Base-by-base conservation (phyloP, 495 filamentous ascomycete genomes). In the Tuber borchii region DNA sequence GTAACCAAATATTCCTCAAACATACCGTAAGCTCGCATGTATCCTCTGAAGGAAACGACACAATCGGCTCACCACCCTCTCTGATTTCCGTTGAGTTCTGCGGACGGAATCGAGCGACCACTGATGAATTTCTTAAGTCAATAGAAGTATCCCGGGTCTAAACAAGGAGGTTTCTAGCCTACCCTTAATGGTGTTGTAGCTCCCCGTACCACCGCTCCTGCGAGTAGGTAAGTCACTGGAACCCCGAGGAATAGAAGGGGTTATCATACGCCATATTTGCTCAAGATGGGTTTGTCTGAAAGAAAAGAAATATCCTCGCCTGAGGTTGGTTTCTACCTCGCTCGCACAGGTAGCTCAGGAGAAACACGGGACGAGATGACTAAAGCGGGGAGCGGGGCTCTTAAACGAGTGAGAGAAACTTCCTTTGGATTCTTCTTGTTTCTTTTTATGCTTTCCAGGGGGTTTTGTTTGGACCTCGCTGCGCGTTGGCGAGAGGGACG, bases 61-160 rank as follows among this genome's bases (percentile, higher is more conserved):
- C 95, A 78, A 98, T 93, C 75, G 93, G 91, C 85, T 95, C 89
- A 84, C 96, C 95, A 78, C 95, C 96, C 75, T 91, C 93, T 75
- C 91, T 87, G 80, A 95, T 87, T 86, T 99, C 95, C 79, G 93
- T 87, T 84, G 92, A 93, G 86, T 99, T 99, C 84, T 97, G 95
- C 77, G 95, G 95, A 78, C 95, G 91, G 86, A 99, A 99, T 80
- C 95, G 93, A 85, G 94, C 95, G 84, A 99, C 94, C 83, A 99
- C 95, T 86, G 77, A 40, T 71, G 74, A 56, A 82, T 61, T 34
- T 34, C 26, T 17, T 6, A 68, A 44, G 73, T 89, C 76, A 74
- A 73, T 46, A 71, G 77, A 40, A 73, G 46, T 48, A 79, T 44
- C 71, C 82, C 76, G 82, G 81, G 80, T 75, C 70, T 34, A 72